phyloP scores from a whole-genome alignment of 176 grass and related monocot species.

The Musa beccarii region DNA sequence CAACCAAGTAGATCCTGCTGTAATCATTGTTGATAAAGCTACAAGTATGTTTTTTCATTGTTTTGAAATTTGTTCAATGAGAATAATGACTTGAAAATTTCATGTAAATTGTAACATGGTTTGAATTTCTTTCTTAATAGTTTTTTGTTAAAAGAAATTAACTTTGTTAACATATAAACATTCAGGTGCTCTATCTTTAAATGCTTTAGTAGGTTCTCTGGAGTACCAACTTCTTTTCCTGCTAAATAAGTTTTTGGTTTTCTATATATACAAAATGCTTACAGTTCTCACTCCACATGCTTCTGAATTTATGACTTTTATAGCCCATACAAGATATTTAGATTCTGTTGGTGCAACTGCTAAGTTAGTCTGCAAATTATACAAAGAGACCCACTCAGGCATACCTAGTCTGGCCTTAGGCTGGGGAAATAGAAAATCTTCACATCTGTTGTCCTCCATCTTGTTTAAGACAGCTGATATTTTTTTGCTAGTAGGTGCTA shows the following conservation, averaged over 20 bases:
- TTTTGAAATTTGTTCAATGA: constrained; percentile 13
- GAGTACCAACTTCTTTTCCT: background rate
- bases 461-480: no score
- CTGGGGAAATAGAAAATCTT: no score
- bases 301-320: background rate
- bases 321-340: no score
- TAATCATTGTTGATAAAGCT: constrained; percentile 64
- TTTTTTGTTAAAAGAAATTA: background rate
- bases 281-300: background rate
- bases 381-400: background rate
- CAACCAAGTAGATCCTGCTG: constrained; percentile 49
- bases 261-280: background rate
- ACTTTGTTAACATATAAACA: background rate
- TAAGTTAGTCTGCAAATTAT: background rate
- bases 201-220: background rate
- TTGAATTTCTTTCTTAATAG: background rate
- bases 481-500: no score
- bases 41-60: constrained; percentile 57
- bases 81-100: background rate
- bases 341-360: no score
- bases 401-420: no score
- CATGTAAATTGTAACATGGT: background rate
- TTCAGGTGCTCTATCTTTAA: background rate
- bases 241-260: background rate
- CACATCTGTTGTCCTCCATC: no score